These are phyloP conservation scores for Penicillium sp. DNA, from an alignment of 2,329 filamentous ascomycete species.

Conservation along the genomic window DNA sequence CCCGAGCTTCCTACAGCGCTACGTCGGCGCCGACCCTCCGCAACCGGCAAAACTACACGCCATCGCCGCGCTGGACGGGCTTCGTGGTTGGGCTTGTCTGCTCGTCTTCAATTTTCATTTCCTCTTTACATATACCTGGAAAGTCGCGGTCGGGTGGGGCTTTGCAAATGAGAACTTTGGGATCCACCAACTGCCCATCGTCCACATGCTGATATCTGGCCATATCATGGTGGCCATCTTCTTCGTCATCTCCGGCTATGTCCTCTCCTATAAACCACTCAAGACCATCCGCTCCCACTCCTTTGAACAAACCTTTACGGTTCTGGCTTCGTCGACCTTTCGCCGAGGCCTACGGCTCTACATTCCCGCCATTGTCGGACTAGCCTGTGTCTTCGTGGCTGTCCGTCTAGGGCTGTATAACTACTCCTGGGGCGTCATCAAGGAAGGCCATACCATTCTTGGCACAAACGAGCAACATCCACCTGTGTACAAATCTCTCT, in stretches of 20 bases:
- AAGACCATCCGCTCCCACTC: conserved; percentile 43
- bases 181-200: conserved; percentile 46
- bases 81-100: conserved; percentile 49
- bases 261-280: conserved; percentile 49
- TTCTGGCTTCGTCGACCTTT: conserved; percentile 49
- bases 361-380: conserved; percentile 46
- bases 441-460: conserved; percentile 42
- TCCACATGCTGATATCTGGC: conserved; percentile 49
- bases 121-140: conserved; percentile 50
- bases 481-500: conserved; percentile 36
- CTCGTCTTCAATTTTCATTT: conserved; percentile 54
- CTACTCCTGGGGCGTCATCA: conserved; percentile 41
- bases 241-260: conserved; percentile 55
- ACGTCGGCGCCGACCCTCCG: conserved; percentile 34
- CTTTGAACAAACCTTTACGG: conserved; percentile 45
- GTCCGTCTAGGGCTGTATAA: conserved; percentile 48
- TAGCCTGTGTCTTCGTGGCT: conserved; percentile 46
- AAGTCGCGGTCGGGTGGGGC: conserved; percentile 45
- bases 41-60: conserved; percentile 38
- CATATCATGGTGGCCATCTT: conserved; percentile 55
- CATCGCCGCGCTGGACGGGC: conserved; percentile 47
- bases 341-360: conserved; percentile 49
- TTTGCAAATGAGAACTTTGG: conserved; percentile 46
- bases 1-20: conserved; percentile 42
- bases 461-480: conserved; percentile 51